Base-by-base conservation (phyloP, 148 eudicot species). In the Cornus controversa region DNA sequence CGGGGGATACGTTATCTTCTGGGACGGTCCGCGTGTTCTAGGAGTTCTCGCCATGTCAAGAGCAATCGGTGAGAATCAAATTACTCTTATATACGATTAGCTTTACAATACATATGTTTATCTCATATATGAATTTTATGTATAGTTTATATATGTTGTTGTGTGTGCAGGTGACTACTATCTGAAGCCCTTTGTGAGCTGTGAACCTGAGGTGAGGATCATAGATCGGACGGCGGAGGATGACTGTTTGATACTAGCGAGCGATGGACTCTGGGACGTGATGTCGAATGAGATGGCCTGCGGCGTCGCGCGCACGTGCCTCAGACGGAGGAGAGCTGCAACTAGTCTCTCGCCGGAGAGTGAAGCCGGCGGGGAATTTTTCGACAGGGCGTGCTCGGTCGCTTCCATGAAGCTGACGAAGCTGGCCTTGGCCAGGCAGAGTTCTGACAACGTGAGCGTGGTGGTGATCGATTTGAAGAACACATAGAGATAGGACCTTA, bases 1-100 rank as follows among this genome's bases (percentile, higher is more conserved):
- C 0, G 97, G 98, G 15, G 98, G 98, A 13, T 83, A 90, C 28
- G 96, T 95, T 4, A 81, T 93, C 63, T 89, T 67, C 69, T 87
- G 90, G 91, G 93, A 95, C 45, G 89, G 91, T 0, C 85, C 96
- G 6, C 87, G 98, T 26, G 97, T 95, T 29, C 82, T 82, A 2
- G 97, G 97, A 15, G 89, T 95, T 16, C 83, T 95, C 0, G 98
- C 97, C 47, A 95, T 93, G 97, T 95, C 98, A 18, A 86, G 98
- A 85, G 97, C 98, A 26, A 95, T 95, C 9, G 98, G 98, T 93
- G 78, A 42, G 79, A 68, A 31, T 31, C 34, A 31, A 2, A 31
- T 31, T 31, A 31, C 34, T 31, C n/a, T n/a, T n/a, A n/a, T n/a
- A n/a, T n/a, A n/a, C n/a, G n/a, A n/a, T n/a, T n/a, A n/a, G n/a